Evolutionary conservation across 768 basidiomycete species (phyloP).

Genomic region (Leccinellum luteum): DNA sequence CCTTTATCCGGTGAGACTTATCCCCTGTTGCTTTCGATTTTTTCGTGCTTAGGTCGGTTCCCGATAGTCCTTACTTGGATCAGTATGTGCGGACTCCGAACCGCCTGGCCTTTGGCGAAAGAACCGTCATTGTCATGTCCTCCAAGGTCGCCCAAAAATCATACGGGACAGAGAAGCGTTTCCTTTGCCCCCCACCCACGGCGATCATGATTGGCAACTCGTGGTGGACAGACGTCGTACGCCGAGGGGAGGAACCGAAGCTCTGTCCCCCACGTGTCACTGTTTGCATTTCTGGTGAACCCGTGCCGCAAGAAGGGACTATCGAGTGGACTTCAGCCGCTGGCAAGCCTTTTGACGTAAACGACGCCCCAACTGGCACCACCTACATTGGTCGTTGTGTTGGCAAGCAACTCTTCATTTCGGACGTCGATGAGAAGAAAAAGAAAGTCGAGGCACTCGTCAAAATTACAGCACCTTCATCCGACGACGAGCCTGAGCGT

Average conservation of each 20-base stretch:
- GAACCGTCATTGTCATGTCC: conserved; percentile 96
- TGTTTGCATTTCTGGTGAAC: conserved; percentile 90
- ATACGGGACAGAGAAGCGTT: conserved; percentile 94
- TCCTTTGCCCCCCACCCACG: conserved; percentile 91
- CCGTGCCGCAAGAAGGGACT: conserved; percentile 77
- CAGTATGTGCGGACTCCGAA: conserved; percentile 84
- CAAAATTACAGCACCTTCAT: conserved; percentile 77
- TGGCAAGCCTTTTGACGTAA: conserved; percentile 81
- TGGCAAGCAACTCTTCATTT: conserved; percentile 93
- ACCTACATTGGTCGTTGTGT: conserved; percentile 93
- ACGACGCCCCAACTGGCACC: conserved; percentile 73
- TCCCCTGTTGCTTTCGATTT: conserved; percentile 17
- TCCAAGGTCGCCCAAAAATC: conserved; percentile 97
- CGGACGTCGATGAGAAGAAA: conserved; percentile 92
- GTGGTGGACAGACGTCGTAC: conserved; percentile 86
- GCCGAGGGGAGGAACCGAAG: conserved; percentile 73
- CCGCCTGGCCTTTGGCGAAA: conserved; percentile 86
- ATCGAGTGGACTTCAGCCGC: conserved; percentile 86
- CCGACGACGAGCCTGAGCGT: conserved; percentile 78
- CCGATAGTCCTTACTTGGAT: conserved; percentile 69
- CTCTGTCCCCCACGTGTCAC: conserved; percentile 77
- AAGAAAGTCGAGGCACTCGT: conserved; percentile 94
- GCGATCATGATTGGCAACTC: conserved; percentile 92
- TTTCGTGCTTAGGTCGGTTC: conserved; percentile 12
- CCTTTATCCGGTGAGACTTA: conserved; percentile 67